Percentiles rank a stretch among this genome's conserved stretches.
Conservation (phyloP, 345 rosid genomes). For the Stellera chamaejasme region DNA sequence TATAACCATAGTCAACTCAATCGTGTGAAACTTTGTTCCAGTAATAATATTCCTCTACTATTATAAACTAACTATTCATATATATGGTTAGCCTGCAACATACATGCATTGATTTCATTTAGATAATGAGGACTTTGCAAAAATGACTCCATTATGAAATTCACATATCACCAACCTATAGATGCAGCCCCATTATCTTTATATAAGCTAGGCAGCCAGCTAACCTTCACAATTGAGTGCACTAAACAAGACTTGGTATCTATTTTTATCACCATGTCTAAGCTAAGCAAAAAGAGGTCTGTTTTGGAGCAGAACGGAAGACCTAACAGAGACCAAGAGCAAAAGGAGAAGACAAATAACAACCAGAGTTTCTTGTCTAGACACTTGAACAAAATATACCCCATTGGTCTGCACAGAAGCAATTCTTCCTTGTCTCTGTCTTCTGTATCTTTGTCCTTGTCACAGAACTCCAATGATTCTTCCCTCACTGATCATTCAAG, state of each 20-base stretch:
- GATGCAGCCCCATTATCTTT: too few relatives aligned
- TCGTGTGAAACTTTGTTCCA: too few relatives aligned
- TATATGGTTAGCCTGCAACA: constrained; percentile 13
- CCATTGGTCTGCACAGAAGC: constrained; percentile 67
- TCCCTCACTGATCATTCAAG: constrained; percentile 42
- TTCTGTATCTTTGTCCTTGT: constrained; percentile 68
- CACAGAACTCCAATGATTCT: constrained; percentile 84
- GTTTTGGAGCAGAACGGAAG: constrained; percentile 32
- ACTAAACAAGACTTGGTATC: constrained; percentile 9
- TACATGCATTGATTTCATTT: constrained; percentile 21
- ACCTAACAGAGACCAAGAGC: constrained; percentile 1
- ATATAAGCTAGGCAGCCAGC: constrained; percentile 7
- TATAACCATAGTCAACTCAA: too few relatives aligned
- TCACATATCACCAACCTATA: constrained; percentile 60
- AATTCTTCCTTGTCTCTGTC: constrained; percentile 71
- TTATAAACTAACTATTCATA: not conserved
- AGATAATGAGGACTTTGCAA: constrained; percentile 17
- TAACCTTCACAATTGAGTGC: not conserved
- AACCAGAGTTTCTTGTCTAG: constrained; percentile 43
- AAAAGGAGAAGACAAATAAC: constrained; percentile 20
- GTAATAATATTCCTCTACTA: not conserved
- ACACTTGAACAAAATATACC: constrained; percentile 77
- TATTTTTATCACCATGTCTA: constrained; percentile 24
- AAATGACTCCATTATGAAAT: constrained; percentile 27
- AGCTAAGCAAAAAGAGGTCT: constrained; percentile 22